phyloP scores from a whole-genome alignment of 176 grass and related monocot species.

The Carex littledalei region DNA sequence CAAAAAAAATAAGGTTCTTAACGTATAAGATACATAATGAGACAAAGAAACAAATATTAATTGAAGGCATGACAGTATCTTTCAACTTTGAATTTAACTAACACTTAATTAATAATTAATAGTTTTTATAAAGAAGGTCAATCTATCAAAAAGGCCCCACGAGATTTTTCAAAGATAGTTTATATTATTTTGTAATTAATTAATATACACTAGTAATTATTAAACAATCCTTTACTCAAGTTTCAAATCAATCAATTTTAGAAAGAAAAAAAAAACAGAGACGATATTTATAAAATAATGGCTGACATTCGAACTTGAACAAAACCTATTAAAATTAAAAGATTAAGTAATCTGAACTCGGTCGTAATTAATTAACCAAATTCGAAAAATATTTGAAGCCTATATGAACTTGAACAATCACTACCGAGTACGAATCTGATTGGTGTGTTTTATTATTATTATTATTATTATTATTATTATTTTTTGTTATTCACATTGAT shows the following conservation, averaged over 20 bases:
- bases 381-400: too few species aligned
- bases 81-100: not conserved
- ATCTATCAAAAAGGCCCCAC: conserved; percentile 8
- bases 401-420: too few species aligned
- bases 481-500: too few species aligned
- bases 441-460: too few species aligned
- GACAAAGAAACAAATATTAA: not conserved
- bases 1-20: conserved; percentile 18
- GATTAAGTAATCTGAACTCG: too few species aligned
- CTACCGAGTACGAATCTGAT: too few species aligned
- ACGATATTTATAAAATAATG: not conserved
- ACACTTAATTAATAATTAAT: too few species aligned
- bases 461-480: too few species aligned
- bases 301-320: too few species aligned
- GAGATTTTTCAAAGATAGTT: conserved; percentile 1
- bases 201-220: not conserved
- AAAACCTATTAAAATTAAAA: too few species aligned
- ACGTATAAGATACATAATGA: conserved; percentile 43
- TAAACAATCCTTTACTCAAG: not conserved
- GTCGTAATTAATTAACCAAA: too few species aligned
- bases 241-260: too few species aligned
- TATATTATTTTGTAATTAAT: not conserved
- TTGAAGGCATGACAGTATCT: not conserved
- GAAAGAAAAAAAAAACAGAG: not conserved
- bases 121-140: not conserved